phyloP scores from a whole-genome alignment of 148 eudicot genomes.

The Fagopyrum esculentum region DNA sequence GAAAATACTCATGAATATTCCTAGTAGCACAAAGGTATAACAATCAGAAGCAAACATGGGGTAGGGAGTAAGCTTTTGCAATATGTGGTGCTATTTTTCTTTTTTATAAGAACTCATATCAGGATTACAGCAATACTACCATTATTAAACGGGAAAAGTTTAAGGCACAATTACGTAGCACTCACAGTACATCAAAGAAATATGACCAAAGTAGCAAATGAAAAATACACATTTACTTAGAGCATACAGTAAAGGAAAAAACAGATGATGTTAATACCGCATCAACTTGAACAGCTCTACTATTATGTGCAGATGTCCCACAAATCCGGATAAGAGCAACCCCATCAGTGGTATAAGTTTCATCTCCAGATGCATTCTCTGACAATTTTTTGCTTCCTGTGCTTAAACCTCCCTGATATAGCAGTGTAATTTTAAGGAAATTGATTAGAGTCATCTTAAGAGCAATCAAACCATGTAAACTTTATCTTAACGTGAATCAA shows the following conservation, averaged over 20 bases:
- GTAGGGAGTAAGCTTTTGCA: background rate
- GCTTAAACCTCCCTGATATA: conserved; percentile 80
- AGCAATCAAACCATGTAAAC: background rate
- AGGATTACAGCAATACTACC: background rate
- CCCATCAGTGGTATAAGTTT: conserved; percentile 72
- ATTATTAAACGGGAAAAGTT: background rate
- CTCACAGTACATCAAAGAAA: background rate
- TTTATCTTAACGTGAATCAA: conserved; percentile 5
- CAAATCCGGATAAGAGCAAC: conserved; percentile 76
- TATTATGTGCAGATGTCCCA: conserved; percentile 82
- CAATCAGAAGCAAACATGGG: background rate
- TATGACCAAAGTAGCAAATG: background rate
- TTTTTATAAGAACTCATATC: background rate
- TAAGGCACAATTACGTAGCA: background rate
- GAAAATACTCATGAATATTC: background rate
- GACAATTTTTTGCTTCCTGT: conserved; percentile 71
- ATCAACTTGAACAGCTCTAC: conserved; percentile 83
- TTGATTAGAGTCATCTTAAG: conserved; percentile 10
- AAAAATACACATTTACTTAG: background rate
- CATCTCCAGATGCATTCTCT: conserved; percentile 78
- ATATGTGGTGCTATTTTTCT: background rate
- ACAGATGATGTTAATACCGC: conserved; percentile 35
- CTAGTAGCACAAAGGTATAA: background rate
- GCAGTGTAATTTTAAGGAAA: conserved; percentile 11
- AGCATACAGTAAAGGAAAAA: background rate